Evolutionary conservation across 495 filamentous ascomycete species (phyloP).

Genomic region (Lepidopterella palustris): DNA sequence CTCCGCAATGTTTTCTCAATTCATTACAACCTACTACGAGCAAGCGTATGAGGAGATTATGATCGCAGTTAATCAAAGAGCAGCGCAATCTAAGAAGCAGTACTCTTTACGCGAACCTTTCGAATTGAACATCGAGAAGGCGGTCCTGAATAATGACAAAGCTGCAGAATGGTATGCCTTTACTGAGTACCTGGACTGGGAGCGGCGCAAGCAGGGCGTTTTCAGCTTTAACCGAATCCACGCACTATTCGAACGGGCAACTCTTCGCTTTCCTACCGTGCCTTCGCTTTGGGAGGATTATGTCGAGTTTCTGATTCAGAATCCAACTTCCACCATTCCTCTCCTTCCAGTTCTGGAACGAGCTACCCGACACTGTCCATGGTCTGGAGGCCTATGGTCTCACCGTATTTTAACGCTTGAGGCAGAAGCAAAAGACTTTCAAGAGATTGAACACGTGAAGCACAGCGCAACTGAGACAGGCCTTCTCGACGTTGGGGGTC

Average conservation of each 20-base stretch:
- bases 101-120: conserved; percentile 62
- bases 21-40: conserved; percentile 71
- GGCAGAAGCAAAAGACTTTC: conserved; percentile 61
- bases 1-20: conserved; percentile 72
- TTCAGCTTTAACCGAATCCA: conserved; percentile 58
- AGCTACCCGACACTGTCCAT: conserved; percentile 81
- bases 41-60: conserved; percentile 72
- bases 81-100: conserved; percentile 60
- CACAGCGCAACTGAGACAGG: conserved; percentile 81
- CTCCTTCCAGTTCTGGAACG: conserved; percentile 54
- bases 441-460: conserved; percentile 82
- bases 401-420: conserved; percentile 79
- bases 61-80: conserved; percentile 58
- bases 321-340: conserved; percentile 27
- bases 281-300: conserved; percentile 74
- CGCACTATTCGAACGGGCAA: conserved; percentile 70
- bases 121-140: conserved; percentile 61
- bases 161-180: conserved; percentile 53
- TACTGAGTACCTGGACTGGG: conserved; percentile 77
- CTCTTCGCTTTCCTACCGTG: conserved; percentile 61
- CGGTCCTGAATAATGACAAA: conserved; percentile 51
- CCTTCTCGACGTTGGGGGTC: conserved; percentile 64
- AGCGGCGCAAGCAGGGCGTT: conserved; percentile 49
- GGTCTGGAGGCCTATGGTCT: conserved; percentile 87
- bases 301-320: conserved; percentile 60